These are phyloP conservation scores for Boletus sensibilis DNA, from an alignment of 768 basidiomycete species.

Conservation along the genomic window DNA sequence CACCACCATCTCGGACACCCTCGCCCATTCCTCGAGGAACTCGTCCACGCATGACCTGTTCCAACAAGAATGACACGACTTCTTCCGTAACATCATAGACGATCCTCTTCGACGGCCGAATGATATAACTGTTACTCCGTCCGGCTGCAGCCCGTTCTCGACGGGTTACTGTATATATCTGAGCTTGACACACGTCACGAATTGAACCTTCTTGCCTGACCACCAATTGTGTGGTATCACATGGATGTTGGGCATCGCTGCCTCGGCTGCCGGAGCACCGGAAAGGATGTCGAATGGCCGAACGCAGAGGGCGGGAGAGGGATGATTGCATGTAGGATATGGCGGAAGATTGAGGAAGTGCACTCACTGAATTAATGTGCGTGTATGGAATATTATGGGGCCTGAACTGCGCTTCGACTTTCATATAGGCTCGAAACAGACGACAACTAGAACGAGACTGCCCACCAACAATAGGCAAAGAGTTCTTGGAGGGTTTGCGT, in stretches of 20 bases:
- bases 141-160: slow-evolving; percentile 58
- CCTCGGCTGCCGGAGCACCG: slow-evolving; percentile 83
- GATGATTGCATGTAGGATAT: slow-evolving; percentile 65
- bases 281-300: slow-evolving; percentile 80
- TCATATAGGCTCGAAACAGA: slow-evolving; percentile 56
- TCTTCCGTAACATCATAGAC: slow-evolving; percentile 88
- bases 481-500: slow-evolving; percentile 73
- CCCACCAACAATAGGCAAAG: slow-evolving; percentile 86
- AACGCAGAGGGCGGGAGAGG: slow-evolving; percentile 76
- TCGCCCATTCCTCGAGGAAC: slow-evolving; percentile 90
- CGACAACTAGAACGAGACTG: not conserved
- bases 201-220: slow-evolving; percentile 75
- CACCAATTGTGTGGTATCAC: slow-evolving; percentile 92
- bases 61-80: slow-evolving; percentile 84
- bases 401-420: slow-evolving; percentile 86
- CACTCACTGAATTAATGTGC: slow-evolving; percentile 60
- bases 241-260: slow-evolving; percentile 89
- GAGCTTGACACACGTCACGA: slow-evolving; percentile 87
- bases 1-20: slow-evolving; percentile 90
- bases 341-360: slow-evolving; percentile 42
- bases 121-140: slow-evolving; percentile 50
- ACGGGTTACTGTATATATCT: slow-evolving; percentile 87
- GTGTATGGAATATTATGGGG: slow-evolving; percentile 73
- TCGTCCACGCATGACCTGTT: slow-evolving; percentile 88
- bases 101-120: slow-evolving; percentile 83